Base-by-base conservation (phyloP, 2,329 filamentous ascomycete species). In the Alternaria sp. region DNA sequence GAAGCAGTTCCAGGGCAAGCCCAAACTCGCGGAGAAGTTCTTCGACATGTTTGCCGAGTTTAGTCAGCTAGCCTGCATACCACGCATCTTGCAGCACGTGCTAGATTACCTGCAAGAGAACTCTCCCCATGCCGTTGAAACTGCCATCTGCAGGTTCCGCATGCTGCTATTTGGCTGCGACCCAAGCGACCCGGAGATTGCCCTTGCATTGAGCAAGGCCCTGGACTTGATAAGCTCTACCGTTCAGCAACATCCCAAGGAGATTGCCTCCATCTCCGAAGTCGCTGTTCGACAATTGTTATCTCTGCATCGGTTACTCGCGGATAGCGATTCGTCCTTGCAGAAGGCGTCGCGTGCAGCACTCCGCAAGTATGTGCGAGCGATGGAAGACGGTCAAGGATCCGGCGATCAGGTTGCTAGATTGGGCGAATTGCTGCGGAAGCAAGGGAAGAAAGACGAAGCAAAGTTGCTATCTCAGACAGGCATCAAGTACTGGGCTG, bases 31-130 rank as follows among this genome's bases (percentile, higher is more conserved):
- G 4, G 89, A 91, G 72, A 82, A 86, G 21, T 97, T 97, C 81
- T 98, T 96, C 80, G 84, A 91, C 73, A 87, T 96, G 81, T 91
- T 97, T 67, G 84, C 88, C 3, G 83, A 85, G 6, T 97, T 97
- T 78, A 83, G 85, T 19, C 82, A 87, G 44, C 83, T 93, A 28
- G 86, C 89, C 1, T 90, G 90, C 59, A 85, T 91, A 58, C 78
- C 82, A 11, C 89, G 82, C 72, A 88, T 97, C 44, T 81, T 94
- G 43, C 86, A 90, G 66, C 92, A 96, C 78, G 90, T 97, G 51
- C 80, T 96, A 45, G 85, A 87, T 50, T 83, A 83, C 44, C 86
- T 97, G 82, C 82, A 84, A 45, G 81, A 87, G 66, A 79, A 83
- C 32, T 88, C 87, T 67, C 87, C 91, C 3, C 83, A 85, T 47